These are phyloP conservation scores for Penicillium sp. DNA, from an alignment of 2,329 filamentous ascomycete species.

Conservation along the genomic window DNA sequence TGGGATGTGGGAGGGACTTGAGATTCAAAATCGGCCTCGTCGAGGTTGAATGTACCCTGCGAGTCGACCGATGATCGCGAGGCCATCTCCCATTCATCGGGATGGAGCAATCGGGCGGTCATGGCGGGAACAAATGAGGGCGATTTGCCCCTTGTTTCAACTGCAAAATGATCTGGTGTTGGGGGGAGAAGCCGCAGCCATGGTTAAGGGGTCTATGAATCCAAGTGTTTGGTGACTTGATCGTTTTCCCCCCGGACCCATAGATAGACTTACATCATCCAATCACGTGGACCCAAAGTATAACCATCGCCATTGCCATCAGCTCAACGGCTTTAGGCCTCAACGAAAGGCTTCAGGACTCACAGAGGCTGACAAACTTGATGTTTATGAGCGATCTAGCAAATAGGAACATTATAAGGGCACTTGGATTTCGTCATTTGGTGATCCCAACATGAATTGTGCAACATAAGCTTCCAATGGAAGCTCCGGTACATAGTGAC, in stretches of 20 bases:
- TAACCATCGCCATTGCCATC: not conserved
- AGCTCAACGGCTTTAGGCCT: not conserved
- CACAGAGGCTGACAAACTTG: no score
- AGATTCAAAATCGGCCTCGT: constrained; percentile 45
- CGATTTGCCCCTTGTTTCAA: constrained; percentile 11
- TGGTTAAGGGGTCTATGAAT: not conserved
- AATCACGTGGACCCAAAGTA: not conserved
- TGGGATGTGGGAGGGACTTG: constrained; percentile 32
- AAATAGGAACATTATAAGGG: no score
- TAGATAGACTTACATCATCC: constrained; percentile 6
- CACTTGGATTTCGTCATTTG: not conserved
- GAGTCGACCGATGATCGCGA: constrained; percentile 43
- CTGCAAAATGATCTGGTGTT: not conserved
- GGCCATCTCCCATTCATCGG: constrained; percentile 45
- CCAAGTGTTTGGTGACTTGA: constrained; percentile 1
- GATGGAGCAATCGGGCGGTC: constrained; percentile 41
- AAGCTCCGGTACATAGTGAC: constrained; percentile 5
- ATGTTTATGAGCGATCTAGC: no score
- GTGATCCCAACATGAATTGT: not conserved
- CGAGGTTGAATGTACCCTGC: constrained; percentile 43
- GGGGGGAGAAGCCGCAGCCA: not conserved
- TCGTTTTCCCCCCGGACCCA: not conserved
- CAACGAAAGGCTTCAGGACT: not conserved
- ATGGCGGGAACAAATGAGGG: constrained; percentile 27
- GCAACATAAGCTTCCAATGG: not conserved